Percentiles rank a stretch among this genome's conserved stretches.
Evolutionary conservation across 768 basidiomycete species (phyloP).

Genomic region (Mycena amicta): DNA sequence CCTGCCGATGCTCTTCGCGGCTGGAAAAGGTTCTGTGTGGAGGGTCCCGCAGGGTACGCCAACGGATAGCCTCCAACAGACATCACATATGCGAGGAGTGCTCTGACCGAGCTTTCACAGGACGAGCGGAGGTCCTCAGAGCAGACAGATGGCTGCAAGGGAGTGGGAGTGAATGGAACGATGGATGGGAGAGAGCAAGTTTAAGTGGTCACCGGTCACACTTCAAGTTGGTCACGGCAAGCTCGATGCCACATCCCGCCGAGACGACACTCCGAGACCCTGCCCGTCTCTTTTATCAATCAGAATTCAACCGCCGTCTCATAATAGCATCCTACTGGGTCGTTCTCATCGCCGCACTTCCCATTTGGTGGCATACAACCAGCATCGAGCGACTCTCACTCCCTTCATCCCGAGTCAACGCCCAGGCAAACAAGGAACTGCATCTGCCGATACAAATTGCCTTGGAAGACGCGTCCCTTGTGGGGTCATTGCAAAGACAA

Average conservation of each 20-base stretch:
- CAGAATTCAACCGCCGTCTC: conserved; percentile 47
- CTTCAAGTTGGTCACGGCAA: neutral
- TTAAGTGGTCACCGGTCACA: neutral
- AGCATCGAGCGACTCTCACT: conserved; percentile 83
- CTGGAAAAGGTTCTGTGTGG: conserved; percentile 34
- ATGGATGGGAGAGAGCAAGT: neutral
- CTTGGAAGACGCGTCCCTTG: conserved; percentile 27
- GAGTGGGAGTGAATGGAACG: neutral
- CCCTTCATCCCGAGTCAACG: conserved; percentile 60
- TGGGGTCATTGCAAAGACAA: conserved; percentile 23
- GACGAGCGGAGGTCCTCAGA: neutral
- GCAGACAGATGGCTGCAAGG: neutral
- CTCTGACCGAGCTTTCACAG: neutral
- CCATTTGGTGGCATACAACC: conserved; percentile 94
- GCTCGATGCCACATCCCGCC: conserved; percentile 11
- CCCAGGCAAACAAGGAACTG: conserved; percentile 49
- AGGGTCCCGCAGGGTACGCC: conserved; percentile 29
- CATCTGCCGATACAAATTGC: conserved; percentile 51
- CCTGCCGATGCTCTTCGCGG: conserved; percentile 37
- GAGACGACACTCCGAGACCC: conserved; percentile 47
- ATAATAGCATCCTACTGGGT: conserved; percentile 81
- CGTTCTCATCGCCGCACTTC: conserved; percentile 74
- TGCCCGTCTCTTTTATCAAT: conserved; percentile 55
- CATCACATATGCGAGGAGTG: conserved; percentile 27
- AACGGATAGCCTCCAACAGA: conserved; percentile 45